Base-by-base conservation (phyloP, 2,329 filamentous ascomycete species). In the Fonsecaea multimorphosa region DNA sequence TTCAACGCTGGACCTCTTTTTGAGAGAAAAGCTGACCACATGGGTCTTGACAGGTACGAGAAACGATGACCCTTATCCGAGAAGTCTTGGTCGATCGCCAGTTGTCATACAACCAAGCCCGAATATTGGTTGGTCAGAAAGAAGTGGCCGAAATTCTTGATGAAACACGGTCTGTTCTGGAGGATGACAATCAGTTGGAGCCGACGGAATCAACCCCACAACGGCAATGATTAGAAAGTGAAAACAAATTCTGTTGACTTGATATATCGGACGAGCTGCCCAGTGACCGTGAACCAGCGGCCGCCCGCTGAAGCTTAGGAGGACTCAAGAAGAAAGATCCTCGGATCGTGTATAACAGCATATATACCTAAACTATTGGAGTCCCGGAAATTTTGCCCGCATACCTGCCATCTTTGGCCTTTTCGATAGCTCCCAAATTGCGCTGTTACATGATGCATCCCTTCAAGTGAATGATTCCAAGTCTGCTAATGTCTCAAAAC, bases 81-180 rank as follows among this genome's bases (percentile, higher is more conserved):
- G 52, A 63, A 58, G 65, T 69, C 12, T 63, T 69, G 24, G 56
- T 59, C 49, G 68, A 69, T 36, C 62, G 65, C 49, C 65, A 69
- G 40, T 36, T 64, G 9, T 67, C 68, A 2, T 70, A 64, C 22
- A 64, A 69, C 8, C 58, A 71, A 57, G 69, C 68, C 27, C 38
- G 59, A 4, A 24, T 61, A 27, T 34, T 70, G 16, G 24, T 65
- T n/a, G 19, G 56, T 2, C 38, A 67, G 32, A 60, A 60, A 27
- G 52, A 64, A 8, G 49, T 70, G 19, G 36, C 31, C 19, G 57
- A 67, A 16, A 49, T 59, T 16, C 32, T 59, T 27, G 36, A 44
- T 3, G 36, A 58, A 16, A n/a, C 44, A 53, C 24, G 19, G 46
- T 51, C 46, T 16, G 12, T 32, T 12, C 58, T 46, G 32, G 44